Percentiles rank a stretch among this genome's conserved stretches.
phyloP scores from a whole-genome alignment of 202 grass and related monocot genomes.

The Zoysia matrella region DNA sequence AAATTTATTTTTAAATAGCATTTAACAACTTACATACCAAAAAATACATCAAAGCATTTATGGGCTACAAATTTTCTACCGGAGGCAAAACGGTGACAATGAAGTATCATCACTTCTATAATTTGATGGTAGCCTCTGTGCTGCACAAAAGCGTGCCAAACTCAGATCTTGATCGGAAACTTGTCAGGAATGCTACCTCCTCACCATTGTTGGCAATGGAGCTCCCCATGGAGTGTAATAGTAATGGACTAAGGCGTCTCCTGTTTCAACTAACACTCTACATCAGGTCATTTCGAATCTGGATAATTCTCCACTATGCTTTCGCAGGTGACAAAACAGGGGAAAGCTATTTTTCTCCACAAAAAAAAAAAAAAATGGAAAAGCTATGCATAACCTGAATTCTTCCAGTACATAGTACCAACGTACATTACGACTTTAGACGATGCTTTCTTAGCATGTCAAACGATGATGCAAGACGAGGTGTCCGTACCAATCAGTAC shows the following conservation, averaged over 20 bases:
- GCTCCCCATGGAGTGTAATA: background rate
- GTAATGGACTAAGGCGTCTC: background rate
- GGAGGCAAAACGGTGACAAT: background rate
- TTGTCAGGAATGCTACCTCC: background rate
- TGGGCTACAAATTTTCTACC: background rate
- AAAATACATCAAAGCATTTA: too few species aligned
- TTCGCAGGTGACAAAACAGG: background rate
- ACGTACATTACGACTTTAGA: background rate
- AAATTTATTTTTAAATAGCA: too few species aligned
- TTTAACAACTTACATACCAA: too few species aligned
- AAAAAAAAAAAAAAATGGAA: too few species aligned
- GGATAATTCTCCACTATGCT: background rate
- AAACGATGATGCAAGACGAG: constrained; percentile 18
- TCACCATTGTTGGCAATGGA: constrained; percentile 11
- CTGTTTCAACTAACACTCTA: background rate
- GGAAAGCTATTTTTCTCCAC: background rate
- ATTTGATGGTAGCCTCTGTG: background rate
- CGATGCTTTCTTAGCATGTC: constrained; percentile 6
- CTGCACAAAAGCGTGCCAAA: background rate
- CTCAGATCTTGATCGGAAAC: background rate
- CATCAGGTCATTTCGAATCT: background rate
- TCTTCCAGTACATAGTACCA: constrained; percentile 5
- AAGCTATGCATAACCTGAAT: background rate
- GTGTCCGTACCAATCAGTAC: background rate
- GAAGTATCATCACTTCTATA: background rate